phyloP scores from a whole-genome alignment of 768 basidiomycete species.

The Albatrellus ellisii region DNA sequence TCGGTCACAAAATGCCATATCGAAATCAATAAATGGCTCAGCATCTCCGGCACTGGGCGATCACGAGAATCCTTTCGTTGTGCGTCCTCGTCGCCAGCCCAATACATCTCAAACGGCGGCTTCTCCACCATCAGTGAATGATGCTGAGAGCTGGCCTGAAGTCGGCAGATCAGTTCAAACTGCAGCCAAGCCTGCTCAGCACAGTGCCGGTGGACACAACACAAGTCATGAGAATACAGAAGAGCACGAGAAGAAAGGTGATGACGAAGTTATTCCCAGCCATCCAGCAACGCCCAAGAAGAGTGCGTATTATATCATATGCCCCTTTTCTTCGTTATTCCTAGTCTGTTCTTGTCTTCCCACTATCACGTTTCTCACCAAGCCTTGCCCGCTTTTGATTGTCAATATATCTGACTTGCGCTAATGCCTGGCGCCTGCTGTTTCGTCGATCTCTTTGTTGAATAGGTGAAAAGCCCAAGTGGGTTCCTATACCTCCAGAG shows the following conservation, averaged over 20 bases:
- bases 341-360: constrained; percentile 2
- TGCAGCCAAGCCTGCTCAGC: constrained; percentile 4
- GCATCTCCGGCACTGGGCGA: constrained; percentile 4
- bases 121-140: constrained; percentile 19
- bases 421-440: not conserved
- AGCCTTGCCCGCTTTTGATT: constrained; percentile 1
- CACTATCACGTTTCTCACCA: constrained; percentile 1
- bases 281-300: constrained; percentile 23
- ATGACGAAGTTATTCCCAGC: constrained; percentile 13
- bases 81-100: constrained; percentile 25
- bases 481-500: constrained; percentile 43
- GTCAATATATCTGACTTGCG: not conserved
- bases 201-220: constrained; percentile 7
- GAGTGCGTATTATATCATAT: constrained; percentile 19
- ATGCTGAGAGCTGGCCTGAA: constrained; percentile 32
- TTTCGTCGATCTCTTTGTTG: constrained; percentile 1
- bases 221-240: constrained; percentile 11
- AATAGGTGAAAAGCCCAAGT: constrained; percentile 44
- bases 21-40: constrained; percentile 4
- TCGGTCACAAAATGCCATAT: constrained; percentile 3
- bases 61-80: constrained; percentile 32
- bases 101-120: constrained; percentile 1
- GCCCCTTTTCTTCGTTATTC: not conserved
- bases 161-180: constrained; percentile 23
- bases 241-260: constrained; percentile 13